These are phyloP conservation scores for Daldinia childiae DNA, from an alignment of 495 filamentous ascomycete genomes.

Conservation along the genomic window DNA sequence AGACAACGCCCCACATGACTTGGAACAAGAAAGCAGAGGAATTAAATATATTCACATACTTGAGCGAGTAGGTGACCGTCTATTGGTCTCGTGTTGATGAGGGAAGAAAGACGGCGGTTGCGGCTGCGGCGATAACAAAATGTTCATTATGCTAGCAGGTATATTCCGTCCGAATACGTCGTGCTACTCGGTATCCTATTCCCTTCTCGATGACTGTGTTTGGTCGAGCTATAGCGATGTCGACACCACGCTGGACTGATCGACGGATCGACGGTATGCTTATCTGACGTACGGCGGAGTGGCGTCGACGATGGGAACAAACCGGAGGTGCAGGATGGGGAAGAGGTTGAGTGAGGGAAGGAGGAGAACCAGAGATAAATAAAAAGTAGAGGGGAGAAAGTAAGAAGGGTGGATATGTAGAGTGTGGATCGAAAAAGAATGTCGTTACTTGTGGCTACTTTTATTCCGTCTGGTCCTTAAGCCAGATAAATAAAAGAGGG, in stretches of 20 bases:
- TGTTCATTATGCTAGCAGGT: conserved; percentile 57
- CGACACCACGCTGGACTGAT: not conserved
- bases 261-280: not conserved
- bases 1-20: conserved; percentile 14
- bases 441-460: conserved; percentile 28
- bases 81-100: conserved; percentile 76
- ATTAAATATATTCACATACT: conserved; percentile 58
- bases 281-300: conserved; percentile 2
- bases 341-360: not conserved
- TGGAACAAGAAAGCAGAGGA: conserved; percentile 12
- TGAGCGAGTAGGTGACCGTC: conserved; percentile 74
- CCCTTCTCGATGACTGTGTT: not conserved
- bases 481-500: not conserved
- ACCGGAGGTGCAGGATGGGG: not conserved
- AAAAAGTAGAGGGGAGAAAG: conserved; percentile 7
- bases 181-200: conserved; percentile 1
- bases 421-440: conserved; percentile 30
- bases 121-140: conserved; percentile 63
- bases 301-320: conserved; percentile 1
- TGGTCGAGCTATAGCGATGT: not conserved
- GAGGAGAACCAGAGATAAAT: not conserved
- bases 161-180: conserved; percentile 4
- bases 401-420: conserved; percentile 30
- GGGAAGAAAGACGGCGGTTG: conserved; percentile 77
- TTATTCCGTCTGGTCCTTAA: conserved; percentile 20